Evolutionary conservation across 1,284 basidiomycete genomes (phyloP), one percentile per base, ranked within the genome.

Genomic region (Gomphus bonarii): DNA sequence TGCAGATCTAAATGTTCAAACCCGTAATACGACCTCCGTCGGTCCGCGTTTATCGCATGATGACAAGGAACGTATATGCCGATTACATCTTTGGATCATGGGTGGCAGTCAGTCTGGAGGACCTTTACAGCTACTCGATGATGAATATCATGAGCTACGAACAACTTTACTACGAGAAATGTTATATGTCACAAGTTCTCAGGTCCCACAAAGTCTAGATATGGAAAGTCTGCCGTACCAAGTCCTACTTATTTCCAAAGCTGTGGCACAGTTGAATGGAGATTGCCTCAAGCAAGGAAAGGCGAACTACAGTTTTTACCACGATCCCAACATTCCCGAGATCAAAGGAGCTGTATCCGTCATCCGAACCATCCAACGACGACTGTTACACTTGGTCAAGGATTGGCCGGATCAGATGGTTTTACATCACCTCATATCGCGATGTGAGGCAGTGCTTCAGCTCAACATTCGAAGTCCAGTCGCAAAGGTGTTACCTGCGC

Each of bases 401-500:
- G 87, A 94, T 63, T 98, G 93, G 93, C 95, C 97, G 0, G 97
- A 99, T 62, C 97, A 99, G 68, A 93, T 95, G 85, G 92, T 97
- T 5, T 75, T 98, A 33, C 88, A 88, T 56, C 87, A 97, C 68
- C 79, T 99, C 48, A 74, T 77, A 28, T 81, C 82, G 57, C 87
- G 90, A 25, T 95, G 90, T 65, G 78, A 88, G 38, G 72, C 75
- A 6, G 78, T 95, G 52, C 72, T 93, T 43, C 68, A 73, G 0
- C 73, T 95, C 18, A 76, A 81, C 55, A 72, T 89, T 5, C 73
- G 78, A 49, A 85, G 83, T 61, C 85, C 97, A 0, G 73, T 98
- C 5, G 93, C 95, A 6, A 87, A 85, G 66, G 72, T 95, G 20
- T 78, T 99, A 18, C 80, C 91, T 0, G 85, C 87, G 2, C 68